These are phyloP conservation scores for Castanopsis chinensis DNA, from an alignment of 306 rosid genomes.

Conservation along the genomic window DNA sequence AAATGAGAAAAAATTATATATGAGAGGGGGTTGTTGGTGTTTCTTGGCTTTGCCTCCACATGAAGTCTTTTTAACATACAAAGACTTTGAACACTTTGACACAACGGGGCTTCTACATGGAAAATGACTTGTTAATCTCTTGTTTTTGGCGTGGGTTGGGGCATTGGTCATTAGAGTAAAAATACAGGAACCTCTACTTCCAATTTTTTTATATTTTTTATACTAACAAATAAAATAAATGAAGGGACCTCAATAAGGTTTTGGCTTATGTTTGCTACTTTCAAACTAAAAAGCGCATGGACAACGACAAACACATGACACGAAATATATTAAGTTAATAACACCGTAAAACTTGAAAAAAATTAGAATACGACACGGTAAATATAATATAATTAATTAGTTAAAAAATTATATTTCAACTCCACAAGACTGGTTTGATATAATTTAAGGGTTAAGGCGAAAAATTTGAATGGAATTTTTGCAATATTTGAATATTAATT, in stretches of 20 bases:
- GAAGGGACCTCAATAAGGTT: background rate
- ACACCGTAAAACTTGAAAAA: too few species aligned
- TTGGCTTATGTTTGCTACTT: background rate
- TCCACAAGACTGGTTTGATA: too few species aligned
- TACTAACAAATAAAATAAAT: background rate
- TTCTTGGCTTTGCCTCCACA: conserved; percentile 90
- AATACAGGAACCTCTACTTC: conserved; percentile 51
- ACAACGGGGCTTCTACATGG: conserved; percentile 55
- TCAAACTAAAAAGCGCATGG: too few species aligned
- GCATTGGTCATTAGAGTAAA: conserved; percentile 72
- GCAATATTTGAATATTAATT: too few species aligned
- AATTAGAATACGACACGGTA: too few species aligned
- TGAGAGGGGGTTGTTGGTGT: conserved; percentile 51
- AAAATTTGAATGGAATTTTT: too few species aligned
- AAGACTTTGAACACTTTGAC: conserved; percentile 51
- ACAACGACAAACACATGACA: too few species aligned
- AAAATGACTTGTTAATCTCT: conserved; percentile 61
- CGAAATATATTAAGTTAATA: too few species aligned
- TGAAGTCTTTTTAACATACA: conserved; percentile 41
- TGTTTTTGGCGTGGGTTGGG: conserved; percentile 38
- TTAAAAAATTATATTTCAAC: too few species aligned
- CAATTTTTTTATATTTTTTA: conserved; percentile 8
- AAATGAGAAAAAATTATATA: background rate
- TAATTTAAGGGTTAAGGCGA: too few species aligned
- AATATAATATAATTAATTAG: too few species aligned